Percentiles rank a stretch among this genome's conserved stretches.
Conservation (phyloP, 169 alveolate species). For the Plasmodium gaboni region DNA sequence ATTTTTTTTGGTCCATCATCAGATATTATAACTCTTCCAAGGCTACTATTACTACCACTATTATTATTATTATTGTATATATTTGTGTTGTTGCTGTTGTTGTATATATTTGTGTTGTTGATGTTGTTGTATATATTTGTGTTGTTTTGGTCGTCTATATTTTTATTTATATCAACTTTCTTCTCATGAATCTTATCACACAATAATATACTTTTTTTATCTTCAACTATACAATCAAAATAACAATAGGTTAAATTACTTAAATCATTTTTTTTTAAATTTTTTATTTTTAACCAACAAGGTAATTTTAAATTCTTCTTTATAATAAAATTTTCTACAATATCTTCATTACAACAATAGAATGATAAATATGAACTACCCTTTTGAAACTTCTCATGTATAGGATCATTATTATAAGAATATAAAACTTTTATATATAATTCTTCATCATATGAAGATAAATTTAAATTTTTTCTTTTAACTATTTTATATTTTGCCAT, state of each 20-base stretch:
- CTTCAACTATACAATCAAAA: slow-evolving; percentile 29
- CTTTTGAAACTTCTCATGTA: slow-evolving; percentile 25
- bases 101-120: no score
- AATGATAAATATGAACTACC: slow-evolving; percentile 51
- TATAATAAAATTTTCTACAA: slow-evolving; percentile 59
- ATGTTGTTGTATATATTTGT: neutral
- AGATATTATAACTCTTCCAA: no score
- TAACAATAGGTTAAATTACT: slow-evolving; percentile 63
- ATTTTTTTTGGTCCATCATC: slow-evolving; percentile 27
- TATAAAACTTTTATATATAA: slow-evolving; percentile 56
- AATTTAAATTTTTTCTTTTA: slow-evolving; percentile 44
- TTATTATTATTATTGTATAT: no score
- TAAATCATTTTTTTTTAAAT: slow-evolving; percentile 12
- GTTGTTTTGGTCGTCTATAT: neutral
- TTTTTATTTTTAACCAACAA: slow-evolving; percentile 66
- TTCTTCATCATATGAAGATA: slow-evolving; percentile 36
- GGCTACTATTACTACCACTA: no score
- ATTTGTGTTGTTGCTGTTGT: no score
- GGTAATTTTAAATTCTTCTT: slow-evolving; percentile 63
- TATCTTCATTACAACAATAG: slow-evolving; percentile 74
- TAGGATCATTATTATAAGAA: slow-evolving; percentile 52
- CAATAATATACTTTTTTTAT: slow-evolving; percentile 31
- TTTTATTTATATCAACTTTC: neutral
- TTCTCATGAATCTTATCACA: slow-evolving; percentile 14
- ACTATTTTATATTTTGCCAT: slow-evolving; percentile 63